phyloP scores from a whole-genome alignment of 345 rosid genomes.

The Adansonia digitata region DNA sequence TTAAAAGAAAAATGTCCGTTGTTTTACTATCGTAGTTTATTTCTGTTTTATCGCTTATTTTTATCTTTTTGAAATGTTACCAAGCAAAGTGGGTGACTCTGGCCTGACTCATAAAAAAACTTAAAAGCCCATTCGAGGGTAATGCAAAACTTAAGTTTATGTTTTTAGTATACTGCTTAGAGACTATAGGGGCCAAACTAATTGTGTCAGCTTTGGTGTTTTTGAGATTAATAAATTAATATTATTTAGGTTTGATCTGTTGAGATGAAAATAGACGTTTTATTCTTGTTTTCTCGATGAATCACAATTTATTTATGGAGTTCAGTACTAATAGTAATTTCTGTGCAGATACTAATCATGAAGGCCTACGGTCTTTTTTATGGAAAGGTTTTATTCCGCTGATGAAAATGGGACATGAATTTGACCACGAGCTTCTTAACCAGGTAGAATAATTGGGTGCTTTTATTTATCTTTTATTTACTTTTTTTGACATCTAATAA shows the following conservation, averaged over 20 bases:
- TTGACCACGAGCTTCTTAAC: conserved; percentile 64
- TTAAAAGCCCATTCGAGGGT: not conserved
- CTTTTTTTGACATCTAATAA: not conserved
- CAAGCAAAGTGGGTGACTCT: not conserved
- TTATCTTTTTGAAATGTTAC: not conserved
- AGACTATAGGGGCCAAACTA: not conserved
- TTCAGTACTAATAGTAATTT: conserved; percentile 14
- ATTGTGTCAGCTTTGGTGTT: not conserved
- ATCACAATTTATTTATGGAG: not conserved
- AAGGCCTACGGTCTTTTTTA: conserved; percentile 46
- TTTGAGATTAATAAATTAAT: not conserved
- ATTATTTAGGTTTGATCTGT: conserved; percentile 4
- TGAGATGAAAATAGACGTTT: not conserved
- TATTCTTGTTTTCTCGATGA: not conserved
- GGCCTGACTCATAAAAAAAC: not conserved
- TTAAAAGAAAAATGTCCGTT: not conserved
- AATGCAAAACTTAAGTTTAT: not conserved
- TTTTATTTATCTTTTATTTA: conserved; percentile 3
- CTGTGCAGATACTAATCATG: conserved; percentile 34
- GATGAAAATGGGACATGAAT: conserved; percentile 50
- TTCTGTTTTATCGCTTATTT: not conserved
- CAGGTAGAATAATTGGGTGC: conserved; percentile 40
- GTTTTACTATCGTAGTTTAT: not conserved
- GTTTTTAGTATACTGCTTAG: not conserved
- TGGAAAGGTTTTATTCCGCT: conserved; percentile 71